Evolutionary conservation across 2,329 filamentous ascomycete species (phyloP).

Genomic region (Gremmenia infestans): DNA sequence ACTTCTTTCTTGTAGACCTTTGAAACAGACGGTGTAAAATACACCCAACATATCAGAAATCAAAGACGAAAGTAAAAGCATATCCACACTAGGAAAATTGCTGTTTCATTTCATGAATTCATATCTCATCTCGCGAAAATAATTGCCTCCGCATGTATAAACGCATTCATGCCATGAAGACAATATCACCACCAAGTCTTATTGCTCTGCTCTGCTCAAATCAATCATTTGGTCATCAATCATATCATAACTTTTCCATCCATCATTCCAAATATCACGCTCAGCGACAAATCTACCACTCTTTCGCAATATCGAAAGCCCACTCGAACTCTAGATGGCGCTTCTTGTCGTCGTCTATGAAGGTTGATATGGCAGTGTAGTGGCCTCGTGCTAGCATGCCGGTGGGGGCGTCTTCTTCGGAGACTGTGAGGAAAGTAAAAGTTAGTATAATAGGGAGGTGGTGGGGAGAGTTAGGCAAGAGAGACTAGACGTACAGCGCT

Average conservation of each 20-base stretch:
- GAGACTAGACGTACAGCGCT: conserved; percentile 69
- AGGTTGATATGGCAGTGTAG: conserved; percentile 85
- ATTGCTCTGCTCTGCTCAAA: not conserved
- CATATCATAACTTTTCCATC: not conserved
- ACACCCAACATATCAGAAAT: not conserved
- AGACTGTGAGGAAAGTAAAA: conserved; percentile 50
- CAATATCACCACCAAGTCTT: not conserved
- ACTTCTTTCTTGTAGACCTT: conserved; percentile 2
- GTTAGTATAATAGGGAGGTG: not conserved
- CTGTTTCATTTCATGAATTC: conserved; percentile 1
- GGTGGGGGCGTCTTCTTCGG: conserved; percentile 84
- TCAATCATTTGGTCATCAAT: not conserved
- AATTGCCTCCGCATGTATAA: not conserved
- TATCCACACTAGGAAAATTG: not conserved
- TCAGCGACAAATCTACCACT: conserved; percentile 58
- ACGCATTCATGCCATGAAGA: not conserved
- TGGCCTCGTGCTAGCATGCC: conserved; percentile 87
- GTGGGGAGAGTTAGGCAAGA: not conserved
- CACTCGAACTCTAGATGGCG: conserved; percentile 90
- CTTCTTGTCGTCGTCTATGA: conserved; percentile 92
- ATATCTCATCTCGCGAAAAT: not conserved
- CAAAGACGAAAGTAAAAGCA: not conserved
- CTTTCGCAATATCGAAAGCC: conserved; percentile 95
- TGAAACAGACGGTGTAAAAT: not conserved
- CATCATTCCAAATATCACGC: not conserved